Evolutionary conservation across 129 eudicot genomes (phyloP).

Genomic region (Saposhnikovia divaricata): DNA sequence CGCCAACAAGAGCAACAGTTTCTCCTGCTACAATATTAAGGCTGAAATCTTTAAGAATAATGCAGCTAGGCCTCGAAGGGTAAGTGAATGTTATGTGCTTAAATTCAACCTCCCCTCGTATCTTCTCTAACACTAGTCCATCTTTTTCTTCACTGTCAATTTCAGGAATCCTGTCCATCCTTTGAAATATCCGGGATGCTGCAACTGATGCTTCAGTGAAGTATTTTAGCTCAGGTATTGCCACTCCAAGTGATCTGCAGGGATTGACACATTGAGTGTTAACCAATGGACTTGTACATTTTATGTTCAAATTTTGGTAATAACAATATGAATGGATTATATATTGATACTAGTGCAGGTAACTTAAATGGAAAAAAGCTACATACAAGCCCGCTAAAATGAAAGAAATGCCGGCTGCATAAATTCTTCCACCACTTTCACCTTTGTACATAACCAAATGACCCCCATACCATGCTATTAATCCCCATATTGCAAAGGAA

Average conservation of each 20-base stretch:
- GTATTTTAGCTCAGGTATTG: conserved; percentile 80
- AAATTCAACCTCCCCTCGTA: conserved; percentile 66
- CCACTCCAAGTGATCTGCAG: conserved; percentile 91
- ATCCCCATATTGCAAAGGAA: conserved; percentile 87
- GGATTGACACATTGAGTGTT: conserved; percentile 8
- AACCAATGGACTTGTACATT: neutral
- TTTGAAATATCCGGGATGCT: too few species aligned
- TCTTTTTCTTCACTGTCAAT: too few species aligned
- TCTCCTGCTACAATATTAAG: conserved; percentile 71
- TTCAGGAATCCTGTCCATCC: too few species aligned
- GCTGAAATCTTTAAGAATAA: conserved; percentile 61
- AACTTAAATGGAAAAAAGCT: neutral
- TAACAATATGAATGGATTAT: neutral
- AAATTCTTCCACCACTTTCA: conserved; percentile 82
- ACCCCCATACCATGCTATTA: conserved; percentile 92
- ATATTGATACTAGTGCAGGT: neutral
- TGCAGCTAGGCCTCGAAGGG: conserved; percentile 73
- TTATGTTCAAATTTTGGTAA: neutral
- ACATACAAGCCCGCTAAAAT: conserved; percentile 89
- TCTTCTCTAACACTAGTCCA: conserved; percentile 43
- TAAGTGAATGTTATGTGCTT: conserved; percentile 58
- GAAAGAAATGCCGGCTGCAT: conserved; percentile 64
- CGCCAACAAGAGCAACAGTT: conserved; percentile 88
- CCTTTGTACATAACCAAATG: conserved; percentile 76
- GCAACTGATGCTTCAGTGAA: conserved; percentile 18